Evolutionary conservation across 768 basidiomycete genomes (phyloP).

Genomic region (Suillus ampliporus): DNA sequence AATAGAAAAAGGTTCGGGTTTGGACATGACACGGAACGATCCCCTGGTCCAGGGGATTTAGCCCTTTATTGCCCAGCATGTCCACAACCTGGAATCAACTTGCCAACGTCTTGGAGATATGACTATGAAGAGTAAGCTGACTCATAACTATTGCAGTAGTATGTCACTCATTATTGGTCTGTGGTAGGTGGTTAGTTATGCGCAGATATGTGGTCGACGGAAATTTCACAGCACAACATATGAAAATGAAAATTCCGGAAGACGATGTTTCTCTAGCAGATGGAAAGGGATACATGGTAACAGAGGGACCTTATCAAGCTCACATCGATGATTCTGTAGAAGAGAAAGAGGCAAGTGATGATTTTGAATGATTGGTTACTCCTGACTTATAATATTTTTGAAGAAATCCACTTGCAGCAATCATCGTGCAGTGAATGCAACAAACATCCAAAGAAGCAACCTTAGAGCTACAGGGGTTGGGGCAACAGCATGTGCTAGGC

Average conservation of each 20-base stretch:
- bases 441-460: no score
- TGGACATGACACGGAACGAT: slow-evolving; percentile 14
- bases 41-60: slow-evolving; percentile 12
- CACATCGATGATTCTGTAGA: slow-evolving; percentile 22
- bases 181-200: slow-evolving; percentile 28
- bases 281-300: no score
- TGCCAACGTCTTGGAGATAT: slow-evolving; percentile 26
- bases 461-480: no score
- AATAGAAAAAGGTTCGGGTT: slow-evolving; percentile 12
- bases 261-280: no score
- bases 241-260: no score
- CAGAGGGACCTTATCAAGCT: background rate
- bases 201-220: slow-evolving; percentile 17
- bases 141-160: background rate
- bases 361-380: no score
- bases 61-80: slow-evolving; percentile 34
- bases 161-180: slow-evolving; percentile 20
- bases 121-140: slow-evolving; percentile 11
- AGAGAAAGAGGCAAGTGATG: slow-evolving; percentile 8
- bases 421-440: no score
- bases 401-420: no score
- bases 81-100: slow-evolving; percentile 31
- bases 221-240: no score
- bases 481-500: no score
- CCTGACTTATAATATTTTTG: no score